phyloP scores from a whole-genome alignment of 257 asterid species.

The Ilex aquifolium region DNA sequence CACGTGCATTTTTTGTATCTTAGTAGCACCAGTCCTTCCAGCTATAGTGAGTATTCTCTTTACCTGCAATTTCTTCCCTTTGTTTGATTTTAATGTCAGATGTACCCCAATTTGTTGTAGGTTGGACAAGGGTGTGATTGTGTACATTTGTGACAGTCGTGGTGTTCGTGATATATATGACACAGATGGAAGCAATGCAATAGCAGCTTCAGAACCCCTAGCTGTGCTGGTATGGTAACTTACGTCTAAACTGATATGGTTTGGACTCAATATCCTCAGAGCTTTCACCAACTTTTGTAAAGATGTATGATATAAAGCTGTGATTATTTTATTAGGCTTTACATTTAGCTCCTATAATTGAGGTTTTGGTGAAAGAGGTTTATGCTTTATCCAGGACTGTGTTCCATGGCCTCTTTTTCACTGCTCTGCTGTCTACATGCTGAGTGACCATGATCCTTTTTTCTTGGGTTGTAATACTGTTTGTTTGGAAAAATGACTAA shows the following conservation, averaged over 20 bases:
- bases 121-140: slow-evolving; percentile 97
- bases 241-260: neutral
- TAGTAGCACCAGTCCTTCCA: too few relatives aligned
- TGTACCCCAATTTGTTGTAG: slow-evolving; percentile 19
- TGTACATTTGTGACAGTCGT: slow-evolving; percentile 86
- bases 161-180: slow-evolving; percentile 97
- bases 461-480: too few relatives aligned
- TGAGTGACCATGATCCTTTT: neutral
- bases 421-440: neutral
- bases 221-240: slow-evolving; percentile 63
- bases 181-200: slow-evolving; percentile 83
- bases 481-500: too few relatives aligned
- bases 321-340: too few relatives aligned
- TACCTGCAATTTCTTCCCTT: too few relatives aligned
- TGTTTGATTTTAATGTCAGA: too few relatives aligned
- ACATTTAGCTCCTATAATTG: too few relatives aligned
- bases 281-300: neutral
- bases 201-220: slow-evolving; percentile 84
- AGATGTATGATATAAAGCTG: too few relatives aligned
- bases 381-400: neutral
- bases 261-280: slow-evolving; percentile 1
- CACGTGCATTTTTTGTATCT: neutral
- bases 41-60: too few relatives aligned
- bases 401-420: neutral
- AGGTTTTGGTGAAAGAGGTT: neutral